phyloP scores from a whole-genome alignment of 129 eudicot genomes.

The Sambucus nigra region DNA sequence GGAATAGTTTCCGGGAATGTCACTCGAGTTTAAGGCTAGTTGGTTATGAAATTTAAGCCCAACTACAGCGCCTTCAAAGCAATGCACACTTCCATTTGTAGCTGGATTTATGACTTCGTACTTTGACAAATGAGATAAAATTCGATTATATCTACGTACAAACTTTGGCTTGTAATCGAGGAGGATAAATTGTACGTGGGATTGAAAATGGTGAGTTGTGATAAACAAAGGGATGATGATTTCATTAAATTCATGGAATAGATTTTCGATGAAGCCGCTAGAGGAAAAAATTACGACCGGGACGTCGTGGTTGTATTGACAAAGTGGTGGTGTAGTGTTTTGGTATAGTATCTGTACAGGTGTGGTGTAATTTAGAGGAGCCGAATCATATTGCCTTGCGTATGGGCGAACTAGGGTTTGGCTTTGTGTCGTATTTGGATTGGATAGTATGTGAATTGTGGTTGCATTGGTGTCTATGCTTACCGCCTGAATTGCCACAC shows the following conservation, averaged over 20 bases:
- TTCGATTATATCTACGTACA: slow-evolving; percentile 22
- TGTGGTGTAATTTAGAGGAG: slow-evolving; percentile 19
- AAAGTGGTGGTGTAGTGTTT: slow-evolving; percentile 17
- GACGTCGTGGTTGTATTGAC: slow-evolving; percentile 32
- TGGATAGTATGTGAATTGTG: slow-evolving; percentile 14
- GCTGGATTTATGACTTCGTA: slow-evolving; percentile 24
- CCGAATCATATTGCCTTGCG: slow-evolving; percentile 38
- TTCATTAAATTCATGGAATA: slow-evolving; percentile 64
- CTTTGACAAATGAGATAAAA: slow-evolving; percentile 27
- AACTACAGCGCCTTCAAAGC: slow-evolving; percentile 37
- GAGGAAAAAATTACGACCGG: slow-evolving; percentile 60
- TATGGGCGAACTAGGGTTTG: slow-evolving; percentile 26
- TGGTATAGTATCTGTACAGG: slow-evolving; percentile 35
- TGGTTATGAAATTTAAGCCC: slow-evolving; percentile 33
- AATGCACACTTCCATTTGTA: slow-evolving; percentile 15
- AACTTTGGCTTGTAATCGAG: slow-evolving; percentile 38
- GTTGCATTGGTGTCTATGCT: slow-evolving; percentile 28
- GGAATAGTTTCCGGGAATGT: slow-evolving; percentile 30
- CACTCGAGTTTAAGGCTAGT: slow-evolving; percentile 33
- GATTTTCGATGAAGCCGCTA: slow-evolving; percentile 51
- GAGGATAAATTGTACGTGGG: slow-evolving; percentile 34
- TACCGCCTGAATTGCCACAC: slow-evolving; percentile 35
- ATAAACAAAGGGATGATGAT: slow-evolving; percentile 46
- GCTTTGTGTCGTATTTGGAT: slow-evolving; percentile 3
- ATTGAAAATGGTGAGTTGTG: slow-evolving; percentile 37